A percentile compares a stretch with the other conserved stretches of the same genome.
Evolutionary conservation across 2,329 filamentous ascomycete genomes (phyloP).

Genomic region (Cercospora sesami): DNA sequence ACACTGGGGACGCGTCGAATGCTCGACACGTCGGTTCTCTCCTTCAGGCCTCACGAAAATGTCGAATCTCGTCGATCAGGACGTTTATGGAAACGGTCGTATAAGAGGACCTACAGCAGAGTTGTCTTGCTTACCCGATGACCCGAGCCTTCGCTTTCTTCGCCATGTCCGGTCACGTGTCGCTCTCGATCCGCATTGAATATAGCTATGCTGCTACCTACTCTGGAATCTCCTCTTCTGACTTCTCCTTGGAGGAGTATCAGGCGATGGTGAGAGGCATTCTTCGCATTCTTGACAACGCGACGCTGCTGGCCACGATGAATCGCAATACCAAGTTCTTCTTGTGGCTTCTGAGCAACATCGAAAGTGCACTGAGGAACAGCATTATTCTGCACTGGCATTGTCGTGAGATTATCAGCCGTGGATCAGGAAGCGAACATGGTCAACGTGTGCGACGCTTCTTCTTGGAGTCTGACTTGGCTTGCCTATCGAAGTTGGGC

Average conservation of each 20-base stretch:
- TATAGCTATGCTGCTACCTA: neutral
- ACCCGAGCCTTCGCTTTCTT: neutral
- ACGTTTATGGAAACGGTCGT: neutral
- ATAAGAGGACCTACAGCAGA: neutral
- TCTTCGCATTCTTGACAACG: neutral
- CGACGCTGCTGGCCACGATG: neutral
- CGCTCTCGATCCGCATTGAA: neutral
- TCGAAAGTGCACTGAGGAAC: no score
- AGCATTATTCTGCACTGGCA: no score
- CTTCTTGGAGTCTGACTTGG: neutral
- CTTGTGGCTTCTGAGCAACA: no score
- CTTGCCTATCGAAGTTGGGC: neutral
- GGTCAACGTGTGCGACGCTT: neutral
- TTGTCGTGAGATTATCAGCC: neutral
- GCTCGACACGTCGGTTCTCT: neutral
- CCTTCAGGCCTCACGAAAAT: neutral
- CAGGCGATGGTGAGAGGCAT: neutral
- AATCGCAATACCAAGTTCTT: neutral
- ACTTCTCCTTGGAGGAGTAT: neutral
- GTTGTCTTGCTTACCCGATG: neutral
- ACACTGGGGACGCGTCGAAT: neutral
- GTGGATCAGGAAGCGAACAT: neutral
- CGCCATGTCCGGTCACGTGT: neutral
- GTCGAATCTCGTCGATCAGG: neutral
- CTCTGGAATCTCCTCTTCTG: neutral